Percentiles rank a stretch among this genome's conserved stretches.
Conservation (phyloP, 2,329 filamentous ascomycete genomes). For the Botrytis tulipae region DNA sequence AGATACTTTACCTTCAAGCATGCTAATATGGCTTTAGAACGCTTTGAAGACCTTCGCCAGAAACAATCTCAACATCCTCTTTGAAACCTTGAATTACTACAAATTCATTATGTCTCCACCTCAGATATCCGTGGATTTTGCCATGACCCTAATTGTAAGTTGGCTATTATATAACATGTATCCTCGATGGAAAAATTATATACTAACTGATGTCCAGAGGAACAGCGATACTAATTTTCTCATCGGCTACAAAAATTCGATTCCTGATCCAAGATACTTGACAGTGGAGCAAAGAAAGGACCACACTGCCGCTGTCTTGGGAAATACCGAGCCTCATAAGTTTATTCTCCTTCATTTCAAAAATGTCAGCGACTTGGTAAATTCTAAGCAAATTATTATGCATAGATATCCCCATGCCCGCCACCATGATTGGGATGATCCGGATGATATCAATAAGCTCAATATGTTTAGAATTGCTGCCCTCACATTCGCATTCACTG, state of each 20-base stretch:
- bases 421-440: background rate
- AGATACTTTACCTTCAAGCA: too few species aligned
- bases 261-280: background rate
- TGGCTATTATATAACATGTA: background rate
- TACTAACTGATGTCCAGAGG: background rate
- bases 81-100: too few species aligned
- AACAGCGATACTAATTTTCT: too few species aligned
- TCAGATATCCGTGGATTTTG: background rate
- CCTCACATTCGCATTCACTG: background rate
- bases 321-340: background rate
- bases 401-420: background rate
- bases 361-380: rapidly evolving
- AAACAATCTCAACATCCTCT: background rate
- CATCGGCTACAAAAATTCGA: background rate
- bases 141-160: background rate
- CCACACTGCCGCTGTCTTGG: background rate
- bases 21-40: background rate
- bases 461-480: background rate
- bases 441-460: background rate
- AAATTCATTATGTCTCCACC: background rate
- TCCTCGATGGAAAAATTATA: background rate
- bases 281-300: background rate
- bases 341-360: background rate
- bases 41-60: background rate
- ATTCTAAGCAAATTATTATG: background rate